Evolutionary conservation across 495 filamentous ascomycete genomes (phyloP), one percentile per base, ranked within the genome.

Genomic region (Trichocladium antarcticum): DNA sequence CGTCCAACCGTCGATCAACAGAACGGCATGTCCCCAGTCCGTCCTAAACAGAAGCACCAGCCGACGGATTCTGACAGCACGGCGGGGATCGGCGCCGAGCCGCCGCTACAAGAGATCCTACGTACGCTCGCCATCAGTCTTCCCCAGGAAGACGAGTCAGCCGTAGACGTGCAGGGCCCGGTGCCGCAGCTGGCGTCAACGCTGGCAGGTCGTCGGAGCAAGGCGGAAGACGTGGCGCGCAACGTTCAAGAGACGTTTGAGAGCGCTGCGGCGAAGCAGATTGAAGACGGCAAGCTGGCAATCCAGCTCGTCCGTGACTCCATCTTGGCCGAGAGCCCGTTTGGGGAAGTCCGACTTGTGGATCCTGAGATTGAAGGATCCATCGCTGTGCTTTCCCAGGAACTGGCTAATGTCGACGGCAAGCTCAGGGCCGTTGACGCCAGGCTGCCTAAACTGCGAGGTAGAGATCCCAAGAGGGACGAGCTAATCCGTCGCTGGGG

Each of bases 171-270:
- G 19, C 34, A 53, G 32, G 42, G 42, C n/a, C 49, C 61, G 27
- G 38, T 42, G 3, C 34, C 45, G 11, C 53, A 50, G 11, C 35
- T 60, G 16, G 49, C 57, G 6, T 45, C 50, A 11, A 55, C 53
- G 6, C 51, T 73, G 5, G 43, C 47, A 5, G 67, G 67, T 17
- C 57, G 70, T 14, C 51, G 44, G 8, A 42, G 37, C 9, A 71
- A 72, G 46, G 49, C 60, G 0, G 55, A 59, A 2, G 63, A 67
- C 24, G 64, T 72, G 7, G 59, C 63, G 0, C 54, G 40, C 1
- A 66, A 58, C 35, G 58, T 68, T 4, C 69, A 74, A 40, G 57
- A 65, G 14, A 53, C 64, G 0, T 67, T 68, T 15, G 71, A 74
- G 45, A 28, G 29, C 5, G 48, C 56, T 0, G 61, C 69, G 5